Conservation (phyloP, 306 rosid genomes). For the Cicer judaicum region DNA sequence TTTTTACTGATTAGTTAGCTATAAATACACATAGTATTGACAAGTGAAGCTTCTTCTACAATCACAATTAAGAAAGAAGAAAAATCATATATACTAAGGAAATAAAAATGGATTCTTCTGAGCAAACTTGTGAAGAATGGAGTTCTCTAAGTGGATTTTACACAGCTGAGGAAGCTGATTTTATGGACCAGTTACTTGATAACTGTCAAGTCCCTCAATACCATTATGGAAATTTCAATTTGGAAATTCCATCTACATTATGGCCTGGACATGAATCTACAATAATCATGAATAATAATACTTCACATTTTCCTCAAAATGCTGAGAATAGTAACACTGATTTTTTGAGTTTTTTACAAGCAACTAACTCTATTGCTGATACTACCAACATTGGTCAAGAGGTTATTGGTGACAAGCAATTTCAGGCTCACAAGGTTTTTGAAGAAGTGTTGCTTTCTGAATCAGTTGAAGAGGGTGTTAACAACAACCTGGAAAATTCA, state of each 20-base stretch:
- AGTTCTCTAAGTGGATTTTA: conserved; percentile 59
- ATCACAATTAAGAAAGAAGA: conserved; percentile 5
- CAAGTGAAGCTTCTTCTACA: conserved; percentile 34
- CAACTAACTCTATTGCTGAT: conserved; percentile 32
- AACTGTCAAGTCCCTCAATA: conserved; percentile 32
- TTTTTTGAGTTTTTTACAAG: conserved; percentile 39
- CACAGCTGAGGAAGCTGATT: conserved; percentile 64
- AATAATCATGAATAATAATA: conserved; percentile 38
- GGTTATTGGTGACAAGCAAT: too few species aligned
- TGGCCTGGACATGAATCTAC: conserved; percentile 58
- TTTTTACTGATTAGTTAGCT: conserved; percentile 29
- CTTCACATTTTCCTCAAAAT: conserved; percentile 50
- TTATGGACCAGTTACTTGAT: conserved; percentile 62
- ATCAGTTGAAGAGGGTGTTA: conserved; percentile 40
- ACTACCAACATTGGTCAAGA: not conserved
- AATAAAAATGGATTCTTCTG: conserved; percentile 56
- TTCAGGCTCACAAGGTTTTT: too few species aligned
- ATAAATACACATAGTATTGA: conserved; percentile 48
- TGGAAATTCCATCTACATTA: conserved; percentile 57
- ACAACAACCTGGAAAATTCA: conserved; percentile 35
- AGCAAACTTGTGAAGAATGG: conserved; percentile 65
- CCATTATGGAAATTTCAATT: conserved; percentile 45
- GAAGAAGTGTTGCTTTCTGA: not conserved
- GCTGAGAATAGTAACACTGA: conserved; percentile 30
- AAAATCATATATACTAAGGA: not conserved